Evolutionary conservation across 2,329 filamentous ascomycete genomes (phyloP), one percentile per base, ranked within the genome.

Genomic region (Phyllosticta ampelicida): DNA sequence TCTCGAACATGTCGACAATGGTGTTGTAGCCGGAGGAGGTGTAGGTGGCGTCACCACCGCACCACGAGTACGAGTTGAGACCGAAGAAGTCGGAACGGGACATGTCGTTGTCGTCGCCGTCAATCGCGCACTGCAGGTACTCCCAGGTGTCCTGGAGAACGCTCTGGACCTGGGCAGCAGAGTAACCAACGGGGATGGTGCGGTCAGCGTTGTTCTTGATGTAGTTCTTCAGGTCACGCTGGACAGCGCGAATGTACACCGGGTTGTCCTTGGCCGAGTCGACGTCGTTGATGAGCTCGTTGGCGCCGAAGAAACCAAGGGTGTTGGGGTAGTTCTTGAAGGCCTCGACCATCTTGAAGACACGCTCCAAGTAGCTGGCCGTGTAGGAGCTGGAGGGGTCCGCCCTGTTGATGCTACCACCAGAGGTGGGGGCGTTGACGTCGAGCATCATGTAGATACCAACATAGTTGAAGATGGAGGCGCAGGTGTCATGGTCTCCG

Each of bases 21-120:
- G 77, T 73, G 63, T 86, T 74, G 69, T 86, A 90, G 36, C 81
- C 80, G 2, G 84, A 83, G 55, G 77, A 80, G 59, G 80, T 70
- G 71, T 82, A 88, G 53, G 79, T 82, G 56, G 84, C 84, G 11
- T 83, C 74, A 56, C 80, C 81, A 65, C 86, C 88, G 78, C 86
- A 89, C 69, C 85, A 87, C 72, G 85, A 86, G 73, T 84, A 86
- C 74, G 80, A 83, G 74, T 91, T 91, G 59, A 92, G 77, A 44
- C 87, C 87, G 66, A 91, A 90, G 66, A 91, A 77, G 66, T 92
- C 88, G 58, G 80, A 83, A 28, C 81, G 80, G 63, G 85, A 87
- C 68, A 80, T 77, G 61, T 82, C 77, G 9, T 51, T 18, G 21
- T 72, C 69, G 71, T 66, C 48, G 61, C 77, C 74, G 68, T 86